A percentile compares a stretch with the other conserved stretches of the same genome.
Conservation (phyloP, 2,329 filamentous ascomycete genomes). For the Lasiodiplodia hormozganensis region DNA sequence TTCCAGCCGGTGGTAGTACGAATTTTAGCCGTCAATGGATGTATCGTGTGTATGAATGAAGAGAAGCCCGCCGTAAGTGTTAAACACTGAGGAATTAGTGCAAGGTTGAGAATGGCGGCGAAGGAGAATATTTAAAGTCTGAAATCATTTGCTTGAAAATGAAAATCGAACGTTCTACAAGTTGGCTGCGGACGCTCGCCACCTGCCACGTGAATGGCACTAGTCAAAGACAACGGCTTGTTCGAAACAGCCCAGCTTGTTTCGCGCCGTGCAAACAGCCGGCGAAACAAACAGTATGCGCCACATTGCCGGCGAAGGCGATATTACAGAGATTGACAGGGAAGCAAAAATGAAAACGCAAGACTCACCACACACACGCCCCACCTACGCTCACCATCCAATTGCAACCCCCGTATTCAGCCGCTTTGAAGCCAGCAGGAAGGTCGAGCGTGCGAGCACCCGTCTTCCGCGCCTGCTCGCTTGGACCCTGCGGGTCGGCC, state of each 20-base stretch:
- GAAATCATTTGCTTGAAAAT: not conserved
- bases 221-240: not conserved
- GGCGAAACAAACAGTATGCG: not conserved
- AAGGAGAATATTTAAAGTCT: not conserved
- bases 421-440: not conserved
- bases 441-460: not conserved
- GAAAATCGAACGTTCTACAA: conserved; percentile 22
- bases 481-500: not conserved
- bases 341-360: not conserved
- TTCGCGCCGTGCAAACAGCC: not conserved
- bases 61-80: not conserved
- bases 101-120: not conserved
- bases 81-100: not conserved
- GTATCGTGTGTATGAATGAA: not conserved
- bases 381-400: not conserved
- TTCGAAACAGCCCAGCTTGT: not conserved
- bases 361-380: not conserved
- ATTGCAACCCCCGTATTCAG: not conserved
- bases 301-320: not conserved
- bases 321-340: not conserved
- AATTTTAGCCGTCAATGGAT: not conserved
- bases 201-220: not conserved
- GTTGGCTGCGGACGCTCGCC: conserved; percentile 6
- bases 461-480: not conserved
- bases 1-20: not conserved